Percentiles rank a stretch among this genome's conserved stretches.
These are phyloP conservation scores for Microbotryum silenes-acaulis DNA, from an alignment of 1,284 basidiomycete genomes.

Conservation along the genomic window DNA sequence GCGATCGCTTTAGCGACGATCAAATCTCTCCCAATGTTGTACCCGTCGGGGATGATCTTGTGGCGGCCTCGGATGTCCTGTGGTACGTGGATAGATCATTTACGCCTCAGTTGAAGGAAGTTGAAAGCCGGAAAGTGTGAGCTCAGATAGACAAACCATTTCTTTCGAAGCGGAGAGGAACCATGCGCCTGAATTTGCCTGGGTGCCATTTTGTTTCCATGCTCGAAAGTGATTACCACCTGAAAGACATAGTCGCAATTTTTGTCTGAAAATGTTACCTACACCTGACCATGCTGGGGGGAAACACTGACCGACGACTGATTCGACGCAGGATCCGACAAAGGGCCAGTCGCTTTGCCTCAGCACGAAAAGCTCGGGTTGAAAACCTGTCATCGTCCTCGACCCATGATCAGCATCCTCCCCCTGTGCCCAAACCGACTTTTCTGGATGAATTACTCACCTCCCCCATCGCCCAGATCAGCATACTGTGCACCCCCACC, in stretches of 20 bases:
- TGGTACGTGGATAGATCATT: background rate
- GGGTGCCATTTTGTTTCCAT: slow-evolving; percentile 42
- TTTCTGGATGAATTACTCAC: slow-evolving; percentile 31
- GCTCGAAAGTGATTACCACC: slow-evolving; percentile 41
- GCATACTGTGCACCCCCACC: slow-evolving; percentile 40
- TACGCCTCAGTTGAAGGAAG: background rate
- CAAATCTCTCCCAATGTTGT: slow-evolving; percentile 39
- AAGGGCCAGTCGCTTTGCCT: slow-evolving; percentile 37
- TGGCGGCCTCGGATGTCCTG: slow-evolving; percentile 19
- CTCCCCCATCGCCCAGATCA: slow-evolving; percentile 41
- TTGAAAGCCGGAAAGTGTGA: too few species aligned
- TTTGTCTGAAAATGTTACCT: background rate
- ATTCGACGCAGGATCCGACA: slow-evolving; percentile 39
- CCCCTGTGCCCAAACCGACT: slow-evolving; percentile 35
- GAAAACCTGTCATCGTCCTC: slow-evolving; percentile 36
- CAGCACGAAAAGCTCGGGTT: slow-evolving; percentile 39
- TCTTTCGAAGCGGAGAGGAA: slow-evolving; percentile 41
- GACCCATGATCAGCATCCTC: background rate
- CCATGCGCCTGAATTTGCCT: slow-evolving; percentile 40
- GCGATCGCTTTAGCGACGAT: slow-evolving; percentile 36
- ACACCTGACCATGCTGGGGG: background rate
- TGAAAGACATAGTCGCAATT: slow-evolving; percentile 18
- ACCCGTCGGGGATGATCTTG: slow-evolving; percentile 39
- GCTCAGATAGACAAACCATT: slow-evolving; percentile 18
- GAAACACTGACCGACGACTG: slow-evolving; percentile 37